A percentile compares a stretch with the other conserved stretches of the same genome.
Evolutionary conservation across 345 rosid genomes (phyloP).

Genomic region (Aethionema arabicum): DNA sequence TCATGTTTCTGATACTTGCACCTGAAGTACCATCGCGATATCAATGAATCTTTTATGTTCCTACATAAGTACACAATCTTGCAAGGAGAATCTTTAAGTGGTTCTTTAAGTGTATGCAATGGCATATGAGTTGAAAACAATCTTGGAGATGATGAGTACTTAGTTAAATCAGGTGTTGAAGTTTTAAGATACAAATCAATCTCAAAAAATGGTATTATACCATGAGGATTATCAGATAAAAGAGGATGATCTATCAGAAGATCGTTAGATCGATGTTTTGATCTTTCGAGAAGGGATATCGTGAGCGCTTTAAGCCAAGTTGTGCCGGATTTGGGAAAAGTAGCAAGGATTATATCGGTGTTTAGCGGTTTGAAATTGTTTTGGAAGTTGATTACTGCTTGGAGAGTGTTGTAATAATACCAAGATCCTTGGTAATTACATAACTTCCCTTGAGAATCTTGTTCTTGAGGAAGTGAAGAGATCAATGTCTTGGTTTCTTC

Average conservation of each 20-base stretch:
- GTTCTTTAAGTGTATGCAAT: constrained; percentile 34
- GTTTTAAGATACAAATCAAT: not conserved
- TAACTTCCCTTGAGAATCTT: constrained; percentile 35
- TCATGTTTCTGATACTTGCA: constrained; percentile 32
- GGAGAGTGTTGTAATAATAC: constrained; percentile 35
- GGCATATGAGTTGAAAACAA: constrained; percentile 53
- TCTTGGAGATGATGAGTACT: constrained; percentile 36
- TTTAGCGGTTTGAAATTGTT: constrained; percentile 39
- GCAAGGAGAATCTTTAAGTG: constrained; percentile 39
- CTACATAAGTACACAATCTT: constrained; percentile 58
- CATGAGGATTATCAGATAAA: constrained; percentile 48
- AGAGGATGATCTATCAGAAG: constrained; percentile 37
- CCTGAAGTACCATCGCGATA: constrained; percentile 51
- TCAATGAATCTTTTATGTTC: constrained; percentile 52
- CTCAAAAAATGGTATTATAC: constrained; percentile 53
- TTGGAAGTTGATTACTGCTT: constrained; percentile 41
- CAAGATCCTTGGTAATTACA: constrained; percentile 49
- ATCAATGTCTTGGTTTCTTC: constrained; percentile 33
- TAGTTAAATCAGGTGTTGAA: constrained; percentile 31
- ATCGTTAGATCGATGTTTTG: not conserved
- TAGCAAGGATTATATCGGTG: constrained; percentile 21
- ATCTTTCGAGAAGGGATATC: constrained; percentile 14
- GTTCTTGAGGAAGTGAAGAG: constrained; percentile 36
- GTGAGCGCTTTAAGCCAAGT: constrained; percentile 43
- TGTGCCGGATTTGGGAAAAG: constrained; percentile 33